phyloP scores from a whole-genome alignment of 495 filamentous ascomycete genomes.

The Achaetomiella virescens region DNA sequence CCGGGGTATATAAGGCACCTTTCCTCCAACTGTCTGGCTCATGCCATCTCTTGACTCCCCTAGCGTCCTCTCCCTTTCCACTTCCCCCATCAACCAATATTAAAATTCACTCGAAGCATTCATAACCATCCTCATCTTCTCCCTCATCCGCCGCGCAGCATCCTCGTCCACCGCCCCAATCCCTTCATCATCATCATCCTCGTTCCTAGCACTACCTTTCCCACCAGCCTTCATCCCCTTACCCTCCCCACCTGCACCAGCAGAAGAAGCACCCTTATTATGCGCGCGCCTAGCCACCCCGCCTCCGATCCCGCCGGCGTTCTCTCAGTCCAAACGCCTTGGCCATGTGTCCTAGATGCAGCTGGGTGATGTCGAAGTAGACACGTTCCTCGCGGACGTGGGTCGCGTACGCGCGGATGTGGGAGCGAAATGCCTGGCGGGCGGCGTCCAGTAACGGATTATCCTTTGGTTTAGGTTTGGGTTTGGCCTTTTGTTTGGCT shows the following conservation, averaged over 20 bases:
- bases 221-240: background rate
- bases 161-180: constrained; percentile 47
- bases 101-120: constrained; percentile 76
- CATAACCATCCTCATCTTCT: constrained; percentile 76
- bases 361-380: constrained; percentile 79
- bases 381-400: constrained; percentile 75
- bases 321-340: constrained; percentile 90
- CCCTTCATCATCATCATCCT: constrained; percentile 35
- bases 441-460: constrained; percentile 58
- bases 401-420: constrained; percentile 90
- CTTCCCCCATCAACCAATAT: constrained; percentile 57
- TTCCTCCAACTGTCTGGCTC: no score
- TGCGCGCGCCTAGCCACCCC: constrained; percentile 36
- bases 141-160: constrained; percentile 66
- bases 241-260: no score
- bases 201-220: background rate
- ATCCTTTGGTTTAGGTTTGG: constrained; percentile 12
- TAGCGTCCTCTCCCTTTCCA: background rate
- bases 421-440: constrained; percentile 77
- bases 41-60: background rate
- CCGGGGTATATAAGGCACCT: constrained; percentile 8
- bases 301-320: constrained; percentile 71
- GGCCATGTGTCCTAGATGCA: constrained; percentile 89
- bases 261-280: background rate
- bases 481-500: background rate